Evolutionary conservation across 192 early-diverging fungal genomes (phyloP).

Genomic region (Coemansia erecta): DNA sequence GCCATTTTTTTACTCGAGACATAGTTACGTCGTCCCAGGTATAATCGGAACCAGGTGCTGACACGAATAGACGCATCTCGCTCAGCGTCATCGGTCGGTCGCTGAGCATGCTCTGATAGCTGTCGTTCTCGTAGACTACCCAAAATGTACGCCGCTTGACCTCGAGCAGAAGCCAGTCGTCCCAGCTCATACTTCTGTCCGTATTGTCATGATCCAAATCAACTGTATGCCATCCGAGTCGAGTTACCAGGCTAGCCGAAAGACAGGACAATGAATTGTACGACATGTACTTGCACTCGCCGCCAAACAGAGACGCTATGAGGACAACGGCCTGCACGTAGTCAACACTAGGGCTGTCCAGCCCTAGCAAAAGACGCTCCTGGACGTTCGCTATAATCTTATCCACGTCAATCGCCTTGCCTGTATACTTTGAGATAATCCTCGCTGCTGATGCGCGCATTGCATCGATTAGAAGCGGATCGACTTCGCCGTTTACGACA

Average conservation of each 20-base stretch:
- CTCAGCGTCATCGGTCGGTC: constrained; percentile 28
- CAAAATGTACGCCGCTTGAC: constrained; percentile 35
- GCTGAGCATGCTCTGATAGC: constrained; percentile 32
- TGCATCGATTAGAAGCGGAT: constrained; percentile 31
- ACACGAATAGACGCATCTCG: constrained; percentile 13
- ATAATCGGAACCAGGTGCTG: constrained; percentile 17
- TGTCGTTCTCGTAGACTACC: constrained; percentile 32
- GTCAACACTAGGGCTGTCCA: constrained; percentile 26
- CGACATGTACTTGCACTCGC: constrained; percentile 38
- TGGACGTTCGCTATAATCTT: constrained; percentile 20
- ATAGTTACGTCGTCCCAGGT: constrained; percentile 33
- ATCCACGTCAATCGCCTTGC: constrained; percentile 31
- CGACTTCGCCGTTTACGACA: constrained; percentile 36
- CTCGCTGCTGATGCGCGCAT: constrained; percentile 39
- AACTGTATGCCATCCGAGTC: constrained; percentile 39
- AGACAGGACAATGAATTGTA: constrained; percentile 40
- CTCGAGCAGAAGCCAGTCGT: constrained; percentile 34
- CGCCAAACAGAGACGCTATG: constrained; percentile 35
- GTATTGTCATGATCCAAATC: constrained; percentile 10
- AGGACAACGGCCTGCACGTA: constrained; percentile 35
- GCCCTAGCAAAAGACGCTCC: constrained; percentile 18
- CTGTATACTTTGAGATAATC: constrained; percentile 29
- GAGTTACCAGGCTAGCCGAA: constrained; percentile 27
- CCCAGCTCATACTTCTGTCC: constrained; percentile 12
- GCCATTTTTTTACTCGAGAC: constrained; percentile 8